A percentile compares a stretch with the other conserved stretches of the same genome.
Evolutionary conservation across 2,329 filamentous ascomycete genomes (phyloP).

Genomic region (Verticillium zaregamsianum): DNA sequence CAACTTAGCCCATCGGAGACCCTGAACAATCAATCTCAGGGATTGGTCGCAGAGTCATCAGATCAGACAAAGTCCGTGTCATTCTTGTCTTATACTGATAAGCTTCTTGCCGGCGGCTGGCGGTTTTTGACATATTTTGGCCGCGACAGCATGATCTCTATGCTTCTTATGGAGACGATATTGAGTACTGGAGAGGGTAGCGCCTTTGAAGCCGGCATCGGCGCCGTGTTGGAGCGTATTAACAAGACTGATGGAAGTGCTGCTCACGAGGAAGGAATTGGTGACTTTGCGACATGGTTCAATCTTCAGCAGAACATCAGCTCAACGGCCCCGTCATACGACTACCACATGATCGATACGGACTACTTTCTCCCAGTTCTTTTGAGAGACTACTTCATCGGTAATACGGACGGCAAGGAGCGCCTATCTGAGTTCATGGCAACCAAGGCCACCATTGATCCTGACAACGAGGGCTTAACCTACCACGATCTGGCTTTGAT

Average conservation of each 20-base stretch:
- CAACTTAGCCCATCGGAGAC: conserved; percentile 47
- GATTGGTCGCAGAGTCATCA: conserved; percentile 38
- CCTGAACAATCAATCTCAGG: conserved; percentile 40
- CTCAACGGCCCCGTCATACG: conserved; percentile 48
- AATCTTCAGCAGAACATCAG: conserved; percentile 49
- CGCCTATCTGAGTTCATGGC: conserved; percentile 31
- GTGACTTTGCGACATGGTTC: conserved; percentile 59
- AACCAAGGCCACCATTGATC: conserved; percentile 42
- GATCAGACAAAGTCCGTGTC: conserved; percentile 50
- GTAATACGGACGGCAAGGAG: conserved; percentile 29
- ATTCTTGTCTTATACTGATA: conserved; percentile 60
- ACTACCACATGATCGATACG: conserved; percentile 60
- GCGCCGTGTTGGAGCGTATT: conserved; percentile 56
- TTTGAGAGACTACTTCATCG: conserved; percentile 54
- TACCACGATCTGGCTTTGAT: conserved; percentile 47
- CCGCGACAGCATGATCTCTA: conserved; percentile 59
- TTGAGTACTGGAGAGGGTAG: conserved; percentile 51
- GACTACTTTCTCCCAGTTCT: conserved; percentile 57
- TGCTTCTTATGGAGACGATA: conserved; percentile 53
- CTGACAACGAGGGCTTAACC: conserved; percentile 45
- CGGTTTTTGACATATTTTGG: conserved; percentile 65
- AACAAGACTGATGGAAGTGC: conserved; percentile 56
- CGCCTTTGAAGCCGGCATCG: conserved; percentile 57
- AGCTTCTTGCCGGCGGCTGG: conserved; percentile 62
- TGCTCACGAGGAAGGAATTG: conserved; percentile 63